These are phyloP conservation scores for Beauveria asiatica DNA, from an alignment of 2,329 filamentous ascomycete genomes.

Conservation along the genomic window DNA sequence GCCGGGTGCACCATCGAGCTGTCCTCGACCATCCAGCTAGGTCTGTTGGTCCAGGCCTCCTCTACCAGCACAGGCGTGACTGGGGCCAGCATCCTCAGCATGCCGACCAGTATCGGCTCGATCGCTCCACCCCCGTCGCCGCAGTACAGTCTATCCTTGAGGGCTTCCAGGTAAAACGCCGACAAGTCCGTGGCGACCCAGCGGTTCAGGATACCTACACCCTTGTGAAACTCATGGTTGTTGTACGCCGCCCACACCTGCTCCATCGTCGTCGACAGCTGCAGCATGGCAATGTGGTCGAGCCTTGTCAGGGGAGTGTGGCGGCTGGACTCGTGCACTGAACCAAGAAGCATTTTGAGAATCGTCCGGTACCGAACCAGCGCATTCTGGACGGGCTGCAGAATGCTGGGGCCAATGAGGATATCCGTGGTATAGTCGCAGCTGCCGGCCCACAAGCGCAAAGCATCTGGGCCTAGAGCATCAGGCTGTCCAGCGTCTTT, in stretches of 20 bases:
- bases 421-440: conserved; percentile 89
- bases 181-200: conserved; percentile 81
- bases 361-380: conserved; percentile 84
- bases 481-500: conserved; percentile 47
- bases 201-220: conserved; percentile 61
- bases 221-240: conserved; percentile 76
- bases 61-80: conserved; percentile 78
- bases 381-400: conserved; percentile 66
- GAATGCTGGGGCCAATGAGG: conserved; percentile 66
- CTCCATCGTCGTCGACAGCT: conserved; percentile 57
- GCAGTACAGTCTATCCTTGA: conserved; percentile 90
- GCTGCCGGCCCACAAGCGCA: conserved; percentile 85
- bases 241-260: conserved; percentile 58
- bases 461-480: conserved; percentile 72
- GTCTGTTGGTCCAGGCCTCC: conserved; percentile 76
- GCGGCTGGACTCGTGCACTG: conserved; percentile 48
- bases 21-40: conserved; percentile 50
- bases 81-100: conserved; percentile 72
- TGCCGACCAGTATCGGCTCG: conserved; percentile 58
- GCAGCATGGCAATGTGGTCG: conserved; percentile 70
- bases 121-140: conserved; percentile 59
- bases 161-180: conserved; percentile 85
- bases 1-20: conserved; percentile 33
- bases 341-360: conserved; percentile 83
- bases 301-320: conserved; percentile 45